Percentiles rank a stretch among this genome's conserved stretches.
Evolutionary conservation across 2,329 filamentous ascomycete species (phyloP).

Genomic region (Aspergillus unguis): DNA sequence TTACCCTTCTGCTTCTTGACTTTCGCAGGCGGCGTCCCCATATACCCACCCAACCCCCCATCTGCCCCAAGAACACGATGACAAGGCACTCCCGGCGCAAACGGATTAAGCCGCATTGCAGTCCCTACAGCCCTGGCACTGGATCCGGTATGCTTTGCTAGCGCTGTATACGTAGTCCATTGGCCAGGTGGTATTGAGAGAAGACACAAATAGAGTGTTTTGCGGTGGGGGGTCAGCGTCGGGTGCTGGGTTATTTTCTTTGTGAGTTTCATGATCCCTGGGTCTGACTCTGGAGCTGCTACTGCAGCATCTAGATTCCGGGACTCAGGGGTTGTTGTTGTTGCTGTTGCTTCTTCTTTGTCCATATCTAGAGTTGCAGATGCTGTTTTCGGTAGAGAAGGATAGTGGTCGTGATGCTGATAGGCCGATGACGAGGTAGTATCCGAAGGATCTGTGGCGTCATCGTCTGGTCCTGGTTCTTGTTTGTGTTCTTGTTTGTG

Average conservation of each 20-base stretch:
- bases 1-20: slow-evolving; percentile 37
- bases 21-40: slow-evolving; percentile 29
- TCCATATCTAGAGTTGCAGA: too few relatives aligned
- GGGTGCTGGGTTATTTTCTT: slow-evolving; percentile 29
- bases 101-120: slow-evolving; percentile 73
- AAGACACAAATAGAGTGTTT: slow-evolving; percentile 63
- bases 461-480: too few relatives aligned
- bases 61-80: slow-evolving; percentile 75
- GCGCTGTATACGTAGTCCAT: slow-evolving; percentile 73
- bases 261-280: neutral
- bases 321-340: neutral
- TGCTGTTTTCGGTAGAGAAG: too few relatives aligned
- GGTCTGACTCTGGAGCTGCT: neutral
- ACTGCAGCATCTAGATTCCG: too few relatives aligned
- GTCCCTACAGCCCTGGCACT: slow-evolving; percentile 75
- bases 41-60: slow-evolving; percentile 55
- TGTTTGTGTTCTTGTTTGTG: too few relatives aligned
- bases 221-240: slow-evolving; percentile 49
- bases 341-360: neutral
- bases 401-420: too few relatives aligned
- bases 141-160: slow-evolving; percentile 65
- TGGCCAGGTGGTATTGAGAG: slow-evolving; percentile 72
- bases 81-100: slow-evolving; percentile 77
- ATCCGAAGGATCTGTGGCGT: too few relatives aligned
- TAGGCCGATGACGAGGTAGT: too few relatives aligned